These are phyloP conservation scores for Diutina rugosa DNA, from an alignment of 1,139 yeast genomes.

Conservation along the genomic window DNA sequence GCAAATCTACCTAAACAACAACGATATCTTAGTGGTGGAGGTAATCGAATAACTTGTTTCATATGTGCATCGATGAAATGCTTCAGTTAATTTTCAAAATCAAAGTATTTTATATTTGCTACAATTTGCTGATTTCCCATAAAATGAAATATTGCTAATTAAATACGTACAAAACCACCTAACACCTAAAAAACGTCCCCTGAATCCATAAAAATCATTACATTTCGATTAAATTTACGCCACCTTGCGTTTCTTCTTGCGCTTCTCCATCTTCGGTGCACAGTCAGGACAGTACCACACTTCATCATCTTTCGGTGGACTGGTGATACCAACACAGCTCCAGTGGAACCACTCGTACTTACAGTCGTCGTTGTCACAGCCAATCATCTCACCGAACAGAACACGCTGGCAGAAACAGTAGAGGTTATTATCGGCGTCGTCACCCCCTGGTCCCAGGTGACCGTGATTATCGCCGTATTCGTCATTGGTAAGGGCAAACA, in stretches of 20 bases:
- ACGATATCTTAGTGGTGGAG: too few species aligned
- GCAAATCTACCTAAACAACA: neutral
- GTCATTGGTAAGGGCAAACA: constrained; percentile 5
- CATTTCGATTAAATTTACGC: neutral
- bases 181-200: too few species aligned
- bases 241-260: constrained; percentile 29
- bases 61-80: too few species aligned
- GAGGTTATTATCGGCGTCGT: constrained; percentile 50
- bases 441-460: constrained; percentile 11
- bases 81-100: too few species aligned
- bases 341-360: constrained; percentile 83
- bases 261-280: constrained; percentile 35
- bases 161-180: too few species aligned
- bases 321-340: constrained; percentile 67
- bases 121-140: too few species aligned
- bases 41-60: too few species aligned
- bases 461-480: constrained; percentile 3
- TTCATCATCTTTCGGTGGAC: constrained; percentile 54
- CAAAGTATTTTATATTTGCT: too few species aligned
- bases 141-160: too few species aligned
- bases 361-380: constrained; percentile 78
- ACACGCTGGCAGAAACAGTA: constrained; percentile 81
- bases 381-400: constrained; percentile 86
- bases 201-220: too few species aligned
- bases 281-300: constrained; percentile 68